These are phyloP conservation scores for Kazachstania kunashirensis DNA, from an alignment of 805 yeast genomes.

Conservation along the genomic window DNA sequence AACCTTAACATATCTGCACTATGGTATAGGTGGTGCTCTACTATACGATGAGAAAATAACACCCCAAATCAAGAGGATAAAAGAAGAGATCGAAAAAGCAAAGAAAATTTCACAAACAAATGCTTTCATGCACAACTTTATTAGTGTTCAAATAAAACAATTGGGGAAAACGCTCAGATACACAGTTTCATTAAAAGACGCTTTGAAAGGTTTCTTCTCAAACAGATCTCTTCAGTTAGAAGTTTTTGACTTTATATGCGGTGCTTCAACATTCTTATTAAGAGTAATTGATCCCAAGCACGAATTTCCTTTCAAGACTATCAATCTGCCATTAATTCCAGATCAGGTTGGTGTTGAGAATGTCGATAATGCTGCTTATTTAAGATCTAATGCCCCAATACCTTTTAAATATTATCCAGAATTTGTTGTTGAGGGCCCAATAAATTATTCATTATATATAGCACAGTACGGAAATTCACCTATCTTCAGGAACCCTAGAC, in stretches of 20 bases:
- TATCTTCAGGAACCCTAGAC: slow-evolving; percentile 42
- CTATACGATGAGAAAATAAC: slow-evolving; percentile 47
- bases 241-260: slow-evolving; percentile 67
- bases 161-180: slow-evolving; percentile 35
- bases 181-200: slow-evolving; percentile 39
- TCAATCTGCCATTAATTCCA: slow-evolving; percentile 50
- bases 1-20: slow-evolving; percentile 69
- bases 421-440: slow-evolving; percentile 69
- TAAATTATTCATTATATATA: slow-evolving; percentile 59
- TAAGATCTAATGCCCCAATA: slow-evolving; percentile 53
- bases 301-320: slow-evolving; percentile 42
- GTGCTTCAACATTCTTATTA: slow-evolving; percentile 62
- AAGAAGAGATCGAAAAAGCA: slow-evolving; percentile 32
- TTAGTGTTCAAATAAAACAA: slow-evolving; percentile 39
- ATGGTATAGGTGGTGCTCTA: slow-evolving; percentile 77
- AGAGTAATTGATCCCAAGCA: slow-evolving; percentile 67
- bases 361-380: slow-evolving; percentile 64
- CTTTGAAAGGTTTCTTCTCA: slow-evolving; percentile 54
- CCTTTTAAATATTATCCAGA: slow-evolving; percentile 86
- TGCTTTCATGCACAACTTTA: slow-evolving; percentile 4
- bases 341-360: slow-evolving; percentile 54
- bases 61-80: slow-evolving; percentile 40
- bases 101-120: slow-evolving; percentile 12
- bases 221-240: slow-evolving; percentile 51
- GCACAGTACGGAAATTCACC: slow-evolving; percentile 49